Conservation (phyloP, 1,284 basidiomycete species). For the Irpex rosettiformis region DNA sequence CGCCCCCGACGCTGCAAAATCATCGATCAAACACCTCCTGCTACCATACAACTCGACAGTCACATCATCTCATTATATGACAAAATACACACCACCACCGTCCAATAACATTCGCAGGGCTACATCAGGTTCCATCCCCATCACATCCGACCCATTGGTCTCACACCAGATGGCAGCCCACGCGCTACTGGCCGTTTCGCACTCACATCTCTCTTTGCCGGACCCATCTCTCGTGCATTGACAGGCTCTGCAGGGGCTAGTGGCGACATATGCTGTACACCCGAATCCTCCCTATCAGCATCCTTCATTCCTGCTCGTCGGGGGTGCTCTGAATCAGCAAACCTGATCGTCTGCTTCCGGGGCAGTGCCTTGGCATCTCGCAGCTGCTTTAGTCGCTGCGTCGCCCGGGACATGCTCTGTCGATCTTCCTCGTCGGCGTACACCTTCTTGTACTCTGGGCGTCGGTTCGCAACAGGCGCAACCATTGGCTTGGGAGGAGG, state of each 20-base stretch:
- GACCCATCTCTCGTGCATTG: not conserved
- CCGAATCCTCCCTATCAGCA: constrained; percentile 3
- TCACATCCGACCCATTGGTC: constrained; percentile 14
- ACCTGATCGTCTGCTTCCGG: constrained; percentile 32
- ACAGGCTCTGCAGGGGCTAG: too few relatives aligned
- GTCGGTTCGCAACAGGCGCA: not conserved
- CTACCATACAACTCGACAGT: not conserved
- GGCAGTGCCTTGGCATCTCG: constrained; percentile 42
- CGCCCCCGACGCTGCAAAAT: not conserved
- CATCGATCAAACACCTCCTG: not conserved
- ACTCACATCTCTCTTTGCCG: constrained; percentile 5
- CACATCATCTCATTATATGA: not conserved
- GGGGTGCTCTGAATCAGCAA: constrained; percentile 13
- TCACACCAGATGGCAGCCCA: constrained; percentile 25
- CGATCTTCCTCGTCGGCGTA: constrained; percentile 33
- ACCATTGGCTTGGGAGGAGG: not conserved
- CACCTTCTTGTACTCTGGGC: constrained; percentile 1
- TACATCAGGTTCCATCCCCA: not conserved
- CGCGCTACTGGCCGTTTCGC: constrained; percentile 21
- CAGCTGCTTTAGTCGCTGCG: constrained; percentile 43
- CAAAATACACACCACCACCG: not conserved
- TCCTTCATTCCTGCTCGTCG: constrained; percentile 9
- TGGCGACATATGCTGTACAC: not conserved
- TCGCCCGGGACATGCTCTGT: constrained; percentile 7
- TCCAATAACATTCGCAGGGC: not conserved